A percentile compares a stretch with the other conserved stretches of the same genome.
Conservation (phyloP, 2,329 filamentous ascomycete species). For the Aspergillus tamarii region DNA sequence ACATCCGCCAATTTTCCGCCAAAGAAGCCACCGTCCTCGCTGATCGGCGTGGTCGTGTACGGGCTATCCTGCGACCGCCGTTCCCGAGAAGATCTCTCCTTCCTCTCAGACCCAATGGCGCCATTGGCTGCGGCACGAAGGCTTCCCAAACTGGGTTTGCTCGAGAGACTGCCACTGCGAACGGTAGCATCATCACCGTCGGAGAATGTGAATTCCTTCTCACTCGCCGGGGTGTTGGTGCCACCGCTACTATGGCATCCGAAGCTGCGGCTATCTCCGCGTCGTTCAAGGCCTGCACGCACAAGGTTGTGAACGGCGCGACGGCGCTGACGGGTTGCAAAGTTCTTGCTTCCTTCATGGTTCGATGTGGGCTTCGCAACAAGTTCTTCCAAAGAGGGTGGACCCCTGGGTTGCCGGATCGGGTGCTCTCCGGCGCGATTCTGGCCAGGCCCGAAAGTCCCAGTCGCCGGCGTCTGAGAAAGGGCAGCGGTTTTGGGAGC, state of each 20-base stretch:
- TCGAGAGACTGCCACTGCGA: slow-evolving; percentile 80
- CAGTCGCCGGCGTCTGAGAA: slow-evolving; percentile 77
- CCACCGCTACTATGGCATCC: slow-evolving; percentile 67
- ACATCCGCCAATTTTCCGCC: slow-evolving; percentile 60
- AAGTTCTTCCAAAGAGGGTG: slow-evolving; percentile 89
- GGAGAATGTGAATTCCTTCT: slow-evolving; percentile 71
- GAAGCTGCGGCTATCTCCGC: slow-evolving; percentile 69
- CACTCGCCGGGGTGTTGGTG: slow-evolving; percentile 87
- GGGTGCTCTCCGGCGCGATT: slow-evolving; percentile 93
- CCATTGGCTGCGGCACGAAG: slow-evolving; percentile 78
- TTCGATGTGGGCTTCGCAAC: slow-evolving; percentile 86
- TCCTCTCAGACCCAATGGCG: slow-evolving; percentile 85
- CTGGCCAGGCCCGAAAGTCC: slow-evolving; percentile 90
- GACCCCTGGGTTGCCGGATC: slow-evolving; percentile 86
- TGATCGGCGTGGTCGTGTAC: slow-evolving; percentile 65
- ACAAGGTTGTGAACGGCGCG: slow-evolving; percentile 91
- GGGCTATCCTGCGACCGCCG: slow-evolving; percentile 56
- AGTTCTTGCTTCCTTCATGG: slow-evolving; percentile 96
- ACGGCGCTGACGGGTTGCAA: slow-evolving; percentile 86
- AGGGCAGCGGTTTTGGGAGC: slow-evolving; percentile 80
- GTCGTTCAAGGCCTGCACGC: slow-evolving; percentile 83
- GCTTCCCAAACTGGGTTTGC: slow-evolving; percentile 73
- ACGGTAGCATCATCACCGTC: slow-evolving; percentile 74
- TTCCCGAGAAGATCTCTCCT: slow-evolving; percentile 66
- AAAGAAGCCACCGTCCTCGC: slow-evolving; percentile 60